Conservation (phyloP, 148 eudicot genomes). For the Amaranthus hypochondriacus region DNA sequence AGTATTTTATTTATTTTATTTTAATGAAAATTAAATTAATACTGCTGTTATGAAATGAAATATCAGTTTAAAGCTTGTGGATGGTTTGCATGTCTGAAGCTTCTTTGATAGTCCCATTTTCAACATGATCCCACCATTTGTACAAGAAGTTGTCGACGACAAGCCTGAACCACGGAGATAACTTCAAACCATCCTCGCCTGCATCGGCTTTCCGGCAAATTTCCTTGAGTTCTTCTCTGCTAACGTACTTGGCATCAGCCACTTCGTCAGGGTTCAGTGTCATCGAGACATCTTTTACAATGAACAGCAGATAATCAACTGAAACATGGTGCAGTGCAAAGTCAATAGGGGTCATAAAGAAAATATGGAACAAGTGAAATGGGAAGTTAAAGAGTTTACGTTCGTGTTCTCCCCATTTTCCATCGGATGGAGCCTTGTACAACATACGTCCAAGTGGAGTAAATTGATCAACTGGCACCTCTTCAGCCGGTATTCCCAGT, state of each 20-base stretch:
- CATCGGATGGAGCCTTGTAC: conserved; percentile 97
- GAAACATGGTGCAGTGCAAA: conserved; percentile 15
- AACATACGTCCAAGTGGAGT: conserved; percentile 83
- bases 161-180: conserved; percentile 93
- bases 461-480: conserved; percentile 90
- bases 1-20: too few species aligned
- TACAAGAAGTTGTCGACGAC: conserved; percentile 89
- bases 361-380: neutral
- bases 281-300: conserved; percentile 62
- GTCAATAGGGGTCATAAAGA: too few species aligned
- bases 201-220: conserved; percentile 81
- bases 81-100: conserved; percentile 80
- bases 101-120: conserved; percentile 60
- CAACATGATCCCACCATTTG: conserved; percentile 96
- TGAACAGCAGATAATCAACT: conserved; percentile 93
- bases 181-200: conserved; percentile 80
- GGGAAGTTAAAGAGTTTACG: conserved; percentile 32
- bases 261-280: conserved; percentile 93
- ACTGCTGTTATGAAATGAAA: too few species aligned
- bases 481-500: conserved; percentile 86
- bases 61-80: conserved; percentile 44
- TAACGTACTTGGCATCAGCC: conserved; percentile 68
- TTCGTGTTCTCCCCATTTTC: conserved; percentile 99
- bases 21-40: too few species aligned
- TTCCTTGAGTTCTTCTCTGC: conserved; percentile 67